Conservation (phyloP, 2,329 filamentous ascomycete species). For the Zymoseptoria crescenta region DNA sequence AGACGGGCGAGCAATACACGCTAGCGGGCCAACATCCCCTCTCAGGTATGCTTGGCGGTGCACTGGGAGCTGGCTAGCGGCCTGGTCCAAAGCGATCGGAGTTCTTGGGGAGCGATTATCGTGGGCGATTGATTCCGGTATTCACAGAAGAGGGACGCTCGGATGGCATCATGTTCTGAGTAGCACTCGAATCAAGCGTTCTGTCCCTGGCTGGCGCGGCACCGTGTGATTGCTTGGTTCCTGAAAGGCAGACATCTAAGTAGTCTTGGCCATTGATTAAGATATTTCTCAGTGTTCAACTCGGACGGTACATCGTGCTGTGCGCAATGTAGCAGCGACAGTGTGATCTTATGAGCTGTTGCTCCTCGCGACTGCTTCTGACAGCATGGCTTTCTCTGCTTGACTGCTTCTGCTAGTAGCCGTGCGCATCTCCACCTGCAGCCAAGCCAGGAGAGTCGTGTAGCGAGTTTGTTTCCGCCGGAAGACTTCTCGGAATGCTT, state of each 20-base stretch:
- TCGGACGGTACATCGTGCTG: neutral
- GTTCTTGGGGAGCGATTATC: too few relatives aligned
- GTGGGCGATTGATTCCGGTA: too few relatives aligned
- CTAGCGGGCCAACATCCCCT: neutral
- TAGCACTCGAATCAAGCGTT: too few relatives aligned
- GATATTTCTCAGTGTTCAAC: neutral
- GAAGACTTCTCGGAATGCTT: constrained; percentile 64
- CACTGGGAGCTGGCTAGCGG: neutral
- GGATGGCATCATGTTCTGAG: too few relatives aligned
- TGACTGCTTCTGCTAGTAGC: neutral
- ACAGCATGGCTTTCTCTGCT: neutral
- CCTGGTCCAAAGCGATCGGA: neutral
- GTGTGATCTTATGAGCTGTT: neutral
- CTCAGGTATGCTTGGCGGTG: neutral
- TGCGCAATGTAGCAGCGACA: neutral
- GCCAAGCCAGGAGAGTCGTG: constrained; percentile 57
- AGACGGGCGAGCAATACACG: too few relatives aligned
- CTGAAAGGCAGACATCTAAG: neutral
- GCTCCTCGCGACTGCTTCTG: neutral
- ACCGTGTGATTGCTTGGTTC: neutral
- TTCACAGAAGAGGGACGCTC: too few relatives aligned
- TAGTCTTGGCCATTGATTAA: neutral
- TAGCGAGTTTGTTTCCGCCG: constrained; percentile 64
- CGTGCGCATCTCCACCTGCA: constrained; percentile 37
- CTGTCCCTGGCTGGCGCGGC: too few relatives aligned